Evolutionary conservation across 2,329 filamentous ascomycete genomes (phyloP).

Genomic region (Exophiala dermatitidis): DNA sequence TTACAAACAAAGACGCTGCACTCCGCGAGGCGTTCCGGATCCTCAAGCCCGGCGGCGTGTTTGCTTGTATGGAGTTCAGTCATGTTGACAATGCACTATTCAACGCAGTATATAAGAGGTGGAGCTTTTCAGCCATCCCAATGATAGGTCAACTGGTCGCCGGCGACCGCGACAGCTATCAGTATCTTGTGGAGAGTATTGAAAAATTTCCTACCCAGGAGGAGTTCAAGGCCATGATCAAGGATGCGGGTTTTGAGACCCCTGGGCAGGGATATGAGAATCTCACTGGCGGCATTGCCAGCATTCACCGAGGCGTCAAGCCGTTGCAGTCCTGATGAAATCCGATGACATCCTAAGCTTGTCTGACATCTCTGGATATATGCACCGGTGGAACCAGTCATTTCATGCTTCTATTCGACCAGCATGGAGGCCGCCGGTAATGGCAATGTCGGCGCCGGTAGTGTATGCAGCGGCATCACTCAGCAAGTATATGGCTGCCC

Average conservation of each 20-base stretch:
- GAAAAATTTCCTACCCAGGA: slow-evolving; percentile 83
- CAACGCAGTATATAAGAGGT: slow-evolving; percentile 83
- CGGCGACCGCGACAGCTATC: slow-evolving; percentile 89
- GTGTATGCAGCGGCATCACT: slow-evolving; percentile 37
- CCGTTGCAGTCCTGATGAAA: slow-evolving; percentile 35
- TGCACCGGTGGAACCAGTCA: background rate
- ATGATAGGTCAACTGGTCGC: slow-evolving; percentile 93
- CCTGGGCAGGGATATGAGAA: slow-evolving; percentile 82
- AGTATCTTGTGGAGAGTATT: slow-evolving; percentile 98
- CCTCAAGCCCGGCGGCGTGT: slow-evolving; percentile 87
- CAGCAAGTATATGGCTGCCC: slow-evolving; percentile 37
- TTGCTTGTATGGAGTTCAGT: slow-evolving; percentile 93
- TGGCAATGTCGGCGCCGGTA: slow-evolving; percentile 35
- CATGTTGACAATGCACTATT: slow-evolving; percentile 73
- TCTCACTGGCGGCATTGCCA: slow-evolving; percentile 83
- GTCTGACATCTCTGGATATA: background rate
- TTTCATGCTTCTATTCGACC: slow-evolving; percentile 14
- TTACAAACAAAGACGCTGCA: slow-evolving; percentile 81
- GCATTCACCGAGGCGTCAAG: slow-evolving; percentile 96
- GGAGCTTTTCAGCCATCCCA: slow-evolving; percentile 92
- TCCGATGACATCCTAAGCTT: background rate
- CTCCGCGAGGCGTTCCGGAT: slow-evolving; percentile 78
- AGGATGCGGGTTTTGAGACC: slow-evolving; percentile 61
- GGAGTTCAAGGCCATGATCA: slow-evolving; percentile 76
- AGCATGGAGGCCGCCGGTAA: slow-evolving; percentile 33